Conservation (phyloP, 495 filamentous ascomycete genomes). For the Annulohypoxylon nitens region DNA sequence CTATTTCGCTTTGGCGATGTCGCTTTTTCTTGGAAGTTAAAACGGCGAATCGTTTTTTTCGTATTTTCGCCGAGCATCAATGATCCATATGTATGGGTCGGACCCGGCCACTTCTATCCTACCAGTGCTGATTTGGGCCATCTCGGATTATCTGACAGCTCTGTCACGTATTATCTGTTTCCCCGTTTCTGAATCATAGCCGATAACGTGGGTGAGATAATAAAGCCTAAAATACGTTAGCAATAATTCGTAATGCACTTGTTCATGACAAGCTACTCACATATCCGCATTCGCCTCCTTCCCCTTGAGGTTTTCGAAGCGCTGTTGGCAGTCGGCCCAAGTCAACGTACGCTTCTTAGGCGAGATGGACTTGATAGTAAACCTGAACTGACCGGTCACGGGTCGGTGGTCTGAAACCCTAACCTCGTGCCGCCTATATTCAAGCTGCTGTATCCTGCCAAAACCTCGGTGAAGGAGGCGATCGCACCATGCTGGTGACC, state of each 20-base stretch:
- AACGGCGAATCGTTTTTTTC: conserved; percentile 2
- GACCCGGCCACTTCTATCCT: conserved; percentile 13
- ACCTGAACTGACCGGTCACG: conserved; percentile 84
- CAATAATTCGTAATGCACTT: neutral
- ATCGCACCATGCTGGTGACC: conserved; percentile 98
- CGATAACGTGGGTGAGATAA: conserved; percentile 61
- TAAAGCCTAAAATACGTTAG: conserved; percentile 54
- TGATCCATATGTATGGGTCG: neutral
- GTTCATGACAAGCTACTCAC: conserved; percentile 49
- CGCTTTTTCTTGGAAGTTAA: neutral
- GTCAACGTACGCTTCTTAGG: conserved; percentile 71
- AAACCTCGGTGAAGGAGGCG: conserved; percentile 86
- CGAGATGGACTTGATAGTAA: conserved; percentile 84
- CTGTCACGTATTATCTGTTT: conserved; percentile 55
- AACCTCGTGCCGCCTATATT: conserved; percentile 91
- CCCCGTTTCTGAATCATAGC: conserved; percentile 60
- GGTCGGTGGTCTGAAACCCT: conserved; percentile 92
- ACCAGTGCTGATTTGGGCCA: conserved; percentile 50
- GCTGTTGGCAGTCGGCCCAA: conserved; percentile 77
- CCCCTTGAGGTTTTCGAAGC: conserved; percentile 78
- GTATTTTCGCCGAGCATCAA: neutral
- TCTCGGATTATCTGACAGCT: conserved; percentile 49
- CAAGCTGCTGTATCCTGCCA: conserved; percentile 84
- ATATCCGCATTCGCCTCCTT: conserved; percentile 70
- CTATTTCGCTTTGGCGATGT: conserved; percentile 22